These are phyloP conservation scores for Hordeum marinum DNA, from an alignment of 176 grass and related monocot genomes.

Conservation along the genomic window DNA sequence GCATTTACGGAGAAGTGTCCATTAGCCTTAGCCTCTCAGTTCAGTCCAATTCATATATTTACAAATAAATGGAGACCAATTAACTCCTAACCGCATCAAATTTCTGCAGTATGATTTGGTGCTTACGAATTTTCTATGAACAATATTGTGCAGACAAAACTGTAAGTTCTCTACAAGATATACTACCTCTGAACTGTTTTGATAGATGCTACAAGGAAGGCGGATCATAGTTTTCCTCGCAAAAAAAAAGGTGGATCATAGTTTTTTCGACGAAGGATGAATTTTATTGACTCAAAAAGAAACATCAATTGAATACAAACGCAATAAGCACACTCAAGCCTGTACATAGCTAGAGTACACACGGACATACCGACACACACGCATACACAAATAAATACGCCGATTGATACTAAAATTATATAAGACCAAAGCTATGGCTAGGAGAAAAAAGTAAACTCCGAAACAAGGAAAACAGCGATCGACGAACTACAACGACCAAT, in stretches of 20 bases:
- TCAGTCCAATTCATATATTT: neutral
- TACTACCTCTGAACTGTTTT: neutral
- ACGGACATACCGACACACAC: too few relatives aligned
- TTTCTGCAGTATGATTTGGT: neutral
- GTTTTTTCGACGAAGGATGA: too few relatives aligned
- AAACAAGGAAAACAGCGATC: too few relatives aligned
- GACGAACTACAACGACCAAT: neutral
- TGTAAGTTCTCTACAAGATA: neutral
- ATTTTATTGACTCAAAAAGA: too few relatives aligned
- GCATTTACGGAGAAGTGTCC: neutral
- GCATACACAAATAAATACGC: too few relatives aligned
- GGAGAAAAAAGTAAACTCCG: too few relatives aligned
- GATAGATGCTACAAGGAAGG: neutral
- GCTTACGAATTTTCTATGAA: neutral
- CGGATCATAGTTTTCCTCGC: neutral
- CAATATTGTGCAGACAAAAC: neutral
- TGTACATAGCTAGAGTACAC: too few relatives aligned
- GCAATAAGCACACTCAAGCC: too few relatives aligned
- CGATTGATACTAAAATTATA: too few relatives aligned
- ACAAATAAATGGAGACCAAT: neutral
- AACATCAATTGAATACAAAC: too few relatives aligned
- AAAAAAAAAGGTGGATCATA: neutral
- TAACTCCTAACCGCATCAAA: neutral
- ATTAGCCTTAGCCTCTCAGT: neutral
- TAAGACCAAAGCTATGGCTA: too few relatives aligned